Conservation (phyloP, 2,329 filamentous ascomycete genomes). For the Colletotrichum lentis region DNA sequence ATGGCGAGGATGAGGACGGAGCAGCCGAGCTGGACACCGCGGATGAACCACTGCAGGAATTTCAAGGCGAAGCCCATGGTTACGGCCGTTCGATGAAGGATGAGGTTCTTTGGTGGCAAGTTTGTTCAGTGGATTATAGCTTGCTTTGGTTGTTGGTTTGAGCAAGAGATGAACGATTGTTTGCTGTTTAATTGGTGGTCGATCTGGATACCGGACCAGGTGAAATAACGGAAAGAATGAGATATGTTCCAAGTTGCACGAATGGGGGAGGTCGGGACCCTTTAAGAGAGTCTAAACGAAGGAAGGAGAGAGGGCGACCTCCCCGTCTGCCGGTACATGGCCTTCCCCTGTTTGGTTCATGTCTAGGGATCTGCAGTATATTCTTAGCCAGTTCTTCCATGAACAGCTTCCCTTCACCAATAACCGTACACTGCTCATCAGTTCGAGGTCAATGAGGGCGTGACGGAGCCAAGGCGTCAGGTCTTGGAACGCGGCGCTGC, state of each 20-base stretch:
- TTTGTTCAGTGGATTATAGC: neutral
- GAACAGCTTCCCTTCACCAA: neutral
- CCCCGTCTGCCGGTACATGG: conserved; percentile 12
- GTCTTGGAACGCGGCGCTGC: conserved; percentile 32
- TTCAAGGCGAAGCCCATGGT: conserved; percentile 63
- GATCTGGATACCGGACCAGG: neutral
- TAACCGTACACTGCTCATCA: neutral
- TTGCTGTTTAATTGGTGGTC: neutral
- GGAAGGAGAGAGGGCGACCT: neutral
- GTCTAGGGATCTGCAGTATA: neutral
- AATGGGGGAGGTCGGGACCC: conserved; percentile 4
- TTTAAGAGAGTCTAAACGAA: neutral
- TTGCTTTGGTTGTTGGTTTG: neutral
- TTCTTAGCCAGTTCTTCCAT: conserved; percentile 7
- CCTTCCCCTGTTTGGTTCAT: neutral
- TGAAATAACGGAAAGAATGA: neutral
- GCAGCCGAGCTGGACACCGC: conserved; percentile 76
- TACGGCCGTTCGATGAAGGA: neutral
- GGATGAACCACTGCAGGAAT: conserved; percentile 73
- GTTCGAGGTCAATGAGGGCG: neutral
- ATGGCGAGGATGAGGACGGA: conserved; percentile 78
- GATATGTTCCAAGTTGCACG: neutral
- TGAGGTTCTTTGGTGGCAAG: neutral
- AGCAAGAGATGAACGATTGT: neutral
- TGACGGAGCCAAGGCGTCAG: conserved; percentile 23